A percentile compares a stretch with the other conserved stretches of the same genome.
These are phyloP conservation scores for Trichoderma sp. DNA, from an alignment of 2,329 filamentous ascomycete genomes.

Conservation along the genomic window DNA sequence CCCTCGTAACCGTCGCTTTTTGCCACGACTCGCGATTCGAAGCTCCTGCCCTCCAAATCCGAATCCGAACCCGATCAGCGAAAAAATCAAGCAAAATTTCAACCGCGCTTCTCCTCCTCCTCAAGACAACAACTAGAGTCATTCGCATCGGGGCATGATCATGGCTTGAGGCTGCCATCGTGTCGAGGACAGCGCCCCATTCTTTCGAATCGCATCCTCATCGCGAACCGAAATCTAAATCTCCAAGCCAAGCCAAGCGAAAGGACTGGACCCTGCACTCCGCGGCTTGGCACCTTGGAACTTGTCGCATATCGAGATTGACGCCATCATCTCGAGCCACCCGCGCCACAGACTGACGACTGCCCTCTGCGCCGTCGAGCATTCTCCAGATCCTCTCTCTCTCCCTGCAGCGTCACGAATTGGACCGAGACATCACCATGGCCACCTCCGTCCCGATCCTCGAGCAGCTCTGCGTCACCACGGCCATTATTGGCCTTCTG, in stretches of 20 bases:
- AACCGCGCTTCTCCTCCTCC: not conserved
- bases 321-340: not conserved
- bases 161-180: constrained; percentile 7
- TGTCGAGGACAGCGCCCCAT: constrained; percentile 7
- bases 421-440: not conserved
- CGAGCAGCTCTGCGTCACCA: constrained; percentile 35
- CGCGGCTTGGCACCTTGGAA: constrained; percentile 3
- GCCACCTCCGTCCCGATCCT: constrained; percentile 13
- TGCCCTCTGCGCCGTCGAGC: not conserved
- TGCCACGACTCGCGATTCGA: not conserved
- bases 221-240: not conserved
- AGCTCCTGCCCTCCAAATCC: not conserved
- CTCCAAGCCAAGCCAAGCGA: not conserved
- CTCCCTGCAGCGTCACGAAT: not conserved
- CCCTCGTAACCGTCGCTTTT: not conserved
- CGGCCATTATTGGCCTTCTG: constrained; percentile 38
- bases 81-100: not conserved
- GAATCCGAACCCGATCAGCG: not conserved
- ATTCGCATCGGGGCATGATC: not conserved
- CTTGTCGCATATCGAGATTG: constrained; percentile 2
- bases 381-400: not conserved
- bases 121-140: not conserved
- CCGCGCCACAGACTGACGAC: not conserved
- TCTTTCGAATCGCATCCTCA: not conserved
- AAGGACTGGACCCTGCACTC: not conserved